Percentiles rank a stretch among this genome's conserved stretches.
phyloP scores from a whole-genome alignment of 78 protist genomes.

The Cavenderia fasciculata region DNA sequence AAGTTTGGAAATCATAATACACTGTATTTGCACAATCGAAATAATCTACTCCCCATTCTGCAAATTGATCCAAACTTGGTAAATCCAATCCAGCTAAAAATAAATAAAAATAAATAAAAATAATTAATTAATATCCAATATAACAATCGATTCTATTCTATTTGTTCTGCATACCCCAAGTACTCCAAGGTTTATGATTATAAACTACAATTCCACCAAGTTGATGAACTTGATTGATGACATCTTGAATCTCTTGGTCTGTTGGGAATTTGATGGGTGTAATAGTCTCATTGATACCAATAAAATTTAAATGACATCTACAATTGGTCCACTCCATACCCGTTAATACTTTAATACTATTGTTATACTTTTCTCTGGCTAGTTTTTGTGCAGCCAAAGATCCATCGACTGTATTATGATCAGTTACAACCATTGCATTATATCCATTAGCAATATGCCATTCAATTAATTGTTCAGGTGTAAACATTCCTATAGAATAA shows the following conservation, averaged over 20 bases:
- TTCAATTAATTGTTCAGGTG: slow-evolving; percentile 8
- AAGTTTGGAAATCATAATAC: slow-evolving; percentile 17
- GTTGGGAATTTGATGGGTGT: slow-evolving; percentile 7
- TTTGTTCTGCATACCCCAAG: too few relatives aligned
- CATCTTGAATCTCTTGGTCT: slow-evolving; percentile 2
- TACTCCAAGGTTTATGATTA: slow-evolving; percentile 30
- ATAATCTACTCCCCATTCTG: slow-evolving; percentile 34
- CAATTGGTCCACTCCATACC: slow-evolving; percentile 45
- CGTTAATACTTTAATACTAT: neutral
- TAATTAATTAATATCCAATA: too few relatives aligned
- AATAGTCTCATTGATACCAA: neutral
- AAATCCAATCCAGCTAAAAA: slow-evolving; percentile 13
- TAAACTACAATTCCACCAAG: slow-evolving; percentile 20
- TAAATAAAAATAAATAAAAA: slow-evolving; percentile 10
- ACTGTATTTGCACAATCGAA: slow-evolving; percentile 31
- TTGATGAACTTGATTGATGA: neutral
- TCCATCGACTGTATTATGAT: slow-evolving; percentile 14
- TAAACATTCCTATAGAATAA: too few relatives aligned
- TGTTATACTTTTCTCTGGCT: slow-evolving; percentile 16
- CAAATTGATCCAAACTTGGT: slow-evolving; percentile 9
- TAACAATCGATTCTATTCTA: too few relatives aligned
- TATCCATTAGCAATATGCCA: slow-evolving; percentile 33
- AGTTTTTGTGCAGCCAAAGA: neutral
- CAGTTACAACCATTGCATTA: slow-evolving; percentile 38
- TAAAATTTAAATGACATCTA: slow-evolving; percentile 18